Base-by-base conservation (phyloP, 2,329 filamentous ascomycete genomes). In the Pestalotiopsis sp. region DNA sequence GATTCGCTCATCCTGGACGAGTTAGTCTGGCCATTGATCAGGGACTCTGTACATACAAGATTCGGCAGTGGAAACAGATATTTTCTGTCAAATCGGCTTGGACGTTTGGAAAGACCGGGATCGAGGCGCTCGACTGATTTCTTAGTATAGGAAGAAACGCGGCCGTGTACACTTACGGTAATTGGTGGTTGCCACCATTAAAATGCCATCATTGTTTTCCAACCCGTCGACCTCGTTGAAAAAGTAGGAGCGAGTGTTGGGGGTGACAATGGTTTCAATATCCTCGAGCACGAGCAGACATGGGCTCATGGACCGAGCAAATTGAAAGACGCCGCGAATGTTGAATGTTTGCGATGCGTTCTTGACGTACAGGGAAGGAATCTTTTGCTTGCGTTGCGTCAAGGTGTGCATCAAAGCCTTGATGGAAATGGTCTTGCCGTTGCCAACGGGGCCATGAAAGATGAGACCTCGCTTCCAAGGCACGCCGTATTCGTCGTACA, bases 211-310 rank as follows among this genome's bases (percentile, higher is more conserved):
- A 72, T 92, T 92, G 70, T 84, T 85, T 71, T 87, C 86, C 7
- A 92, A 85, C 0, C 90, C 90, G 70, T 92, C 90, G 2, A 92
- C 86, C 77, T 92, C 90, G 75, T 92, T 92, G 65, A 92, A 82
- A 78, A 93, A 92, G 80, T 91, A 92, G 57, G 85, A 88, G 27
- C 90, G 83, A 14, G 90, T 87, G 1, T 74, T 70, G 65, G 88
- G 84, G 6, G 83, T 84, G 39, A 92, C 85, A 31, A 92, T 84
- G 11, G 86, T 89, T 75, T 93, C 91, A 7, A 93, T 83, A 71
- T 92, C 91, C 77, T 93, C 91, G 68, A 92, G 90, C 60, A 93
- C 87, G 4, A 93, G 84, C 69, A 91, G 86, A 79, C 90, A 92
- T 0, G 91, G 91, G 0, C 90, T 87, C 71, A 86, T 84, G 70